Base-by-base conservation (phyloP, 257 asterid species). In the Echites panduratus region DNA sequence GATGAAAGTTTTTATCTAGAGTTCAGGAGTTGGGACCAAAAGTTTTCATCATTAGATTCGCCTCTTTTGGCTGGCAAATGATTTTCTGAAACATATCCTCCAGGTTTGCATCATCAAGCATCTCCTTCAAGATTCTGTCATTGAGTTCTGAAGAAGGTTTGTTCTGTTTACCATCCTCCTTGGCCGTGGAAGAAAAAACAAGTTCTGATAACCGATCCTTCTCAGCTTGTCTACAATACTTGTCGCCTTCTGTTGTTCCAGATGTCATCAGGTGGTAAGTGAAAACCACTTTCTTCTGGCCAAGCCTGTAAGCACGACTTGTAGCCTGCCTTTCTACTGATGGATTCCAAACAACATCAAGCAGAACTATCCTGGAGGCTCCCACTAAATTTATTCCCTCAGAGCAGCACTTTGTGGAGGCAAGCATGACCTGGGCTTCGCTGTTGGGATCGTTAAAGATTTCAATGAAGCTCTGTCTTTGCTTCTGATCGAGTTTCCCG, bases 281-380 rank as follows among this genome's bases (percentile, higher is more conserved):
- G 22, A 84, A 73, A 9, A 89, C 93, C 0, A 83, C 70, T 71
- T 65, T 87, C 68, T 71, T 83, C 76, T 85, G 96, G 0, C 91
- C 93, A 5, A 87, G 66, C 79, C 93, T 74, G 45, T 84, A 89
- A 0, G 93, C 90, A 12, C 91, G 72, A 38, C 93, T 79, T 19
- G 84, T 79, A 27, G 96, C 93, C 43, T 89, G 96, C 78, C 81
- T 83, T 47, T 83, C 88, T 1, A 89, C 85, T 0, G 91, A 80
- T 19, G 91, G 96, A 59, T 89, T 89, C 96, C 96, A 87, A 2
- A 89, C 82, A 0, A 87, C 87, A 48, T 86, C 96, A 0, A 89
- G 81, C 38, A 85, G 75, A 41, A 86, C 85, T 0, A 89, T 87
- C 41, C 93, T 78, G 0, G 90, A 87, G 11, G 90, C 91, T 6